Evolutionary conservation across 2,329 filamentous ascomycete genomes (phyloP).

Genomic region (Trichophyton rubrum): DNA sequence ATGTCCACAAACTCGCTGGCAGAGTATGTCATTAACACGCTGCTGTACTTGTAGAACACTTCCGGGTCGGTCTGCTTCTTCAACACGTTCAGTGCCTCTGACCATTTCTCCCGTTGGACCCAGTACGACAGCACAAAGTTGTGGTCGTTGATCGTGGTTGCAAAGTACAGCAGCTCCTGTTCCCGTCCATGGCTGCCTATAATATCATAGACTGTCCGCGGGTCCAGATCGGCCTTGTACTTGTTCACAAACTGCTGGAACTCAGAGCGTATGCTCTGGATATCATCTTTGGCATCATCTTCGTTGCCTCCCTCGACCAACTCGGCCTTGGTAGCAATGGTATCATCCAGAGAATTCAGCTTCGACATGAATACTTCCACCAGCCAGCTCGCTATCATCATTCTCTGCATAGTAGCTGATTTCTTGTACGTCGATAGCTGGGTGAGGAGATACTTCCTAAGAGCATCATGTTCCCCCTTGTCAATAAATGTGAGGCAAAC

Average conservation of each 20-base stretch:
- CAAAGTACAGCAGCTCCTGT: slow-evolving; percentile 82
- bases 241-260: slow-evolving; percentile 79
- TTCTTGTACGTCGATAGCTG: slow-evolving; percentile 76
- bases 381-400: slow-evolving; percentile 92
- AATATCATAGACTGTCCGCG: slow-evolving; percentile 86
- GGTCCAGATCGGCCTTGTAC: slow-evolving; percentile 77
- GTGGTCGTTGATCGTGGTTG: slow-evolving; percentile 77
- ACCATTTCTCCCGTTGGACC: slow-evolving; percentile 90
- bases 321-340: slow-evolving; percentile 78
- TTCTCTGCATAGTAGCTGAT: slow-evolving; percentile 74
- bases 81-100: slow-evolving; percentile 70
- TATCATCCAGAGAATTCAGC: slow-evolving; percentile 86
- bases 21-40: slow-evolving; percentile 84
- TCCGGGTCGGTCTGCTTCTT: slow-evolving; percentile 88
- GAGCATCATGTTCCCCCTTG: slow-evolving; percentile 73
- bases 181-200: slow-evolving; percentile 92
- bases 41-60: slow-evolving; percentile 93
- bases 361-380: slow-evolving; percentile 96
- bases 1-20: slow-evolving; percentile 85
- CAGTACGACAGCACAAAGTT: slow-evolving; percentile 94
- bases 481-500: slow-evolving; percentile 87
- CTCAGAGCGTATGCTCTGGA: slow-evolving; percentile 59
- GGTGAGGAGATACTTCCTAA: slow-evolving; percentile 77
- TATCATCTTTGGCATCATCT: slow-evolving; percentile 57
- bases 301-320: slow-evolving; percentile 59